Evolutionary conservation across 805 yeast genomes (phyloP), one percentile per base, ranked within the genome.

Genomic region (Isabelozyma pseudorhagii): DNA sequence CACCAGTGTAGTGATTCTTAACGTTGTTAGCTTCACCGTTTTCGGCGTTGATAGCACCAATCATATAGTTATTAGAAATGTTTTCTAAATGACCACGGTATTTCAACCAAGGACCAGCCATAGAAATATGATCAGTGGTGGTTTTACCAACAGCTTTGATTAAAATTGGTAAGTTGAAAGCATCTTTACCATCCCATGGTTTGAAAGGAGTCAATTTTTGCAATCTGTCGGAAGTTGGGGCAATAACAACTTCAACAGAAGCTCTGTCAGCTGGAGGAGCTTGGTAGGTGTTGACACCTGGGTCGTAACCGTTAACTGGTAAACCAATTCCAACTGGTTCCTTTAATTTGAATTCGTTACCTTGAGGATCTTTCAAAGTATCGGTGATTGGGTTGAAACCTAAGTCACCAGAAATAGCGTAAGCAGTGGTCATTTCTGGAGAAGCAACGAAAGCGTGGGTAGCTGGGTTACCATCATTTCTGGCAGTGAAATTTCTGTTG

Each of bases 61-160:
- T 93, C 97, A 93, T 92, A 80, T 94, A 93, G 83, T 94, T 93
- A 84, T 93, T 91, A 61, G 97, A 91, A 70, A 93, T 94, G 86
- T 93, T 93, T 81, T 91, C 93, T 80, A 93, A 83, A 81, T 93
- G 99, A 78, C 99, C 99, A 83, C 97, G 89, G 93, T 93, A 93
- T 81, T 93, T 93, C 83, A 93, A 88, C 99, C 99, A 93, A 70
- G 98, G 97, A 79, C 99, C 99, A 69, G 99, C 99, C 96, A 90
- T 92, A 67, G 98, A 93, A 67, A 93, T 93, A 80, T 93, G 99
- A 80, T 93, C 99, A 63, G 99, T 93, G 66, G 99, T 93, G 73
- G 97, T 92, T 84, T 93, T 93, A 79, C 97, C 98, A 56, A 86
- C 79, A 61, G 97, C 89, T 81, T 94, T 93, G 77, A 93, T 89